A percentile compares a stretch with the other conserved stretches of the same genome.
These are phyloP conservation scores for Trifolium subterraneum DNA, from an alignment of 306 rosid species.

Conservation along the genomic window DNA sequence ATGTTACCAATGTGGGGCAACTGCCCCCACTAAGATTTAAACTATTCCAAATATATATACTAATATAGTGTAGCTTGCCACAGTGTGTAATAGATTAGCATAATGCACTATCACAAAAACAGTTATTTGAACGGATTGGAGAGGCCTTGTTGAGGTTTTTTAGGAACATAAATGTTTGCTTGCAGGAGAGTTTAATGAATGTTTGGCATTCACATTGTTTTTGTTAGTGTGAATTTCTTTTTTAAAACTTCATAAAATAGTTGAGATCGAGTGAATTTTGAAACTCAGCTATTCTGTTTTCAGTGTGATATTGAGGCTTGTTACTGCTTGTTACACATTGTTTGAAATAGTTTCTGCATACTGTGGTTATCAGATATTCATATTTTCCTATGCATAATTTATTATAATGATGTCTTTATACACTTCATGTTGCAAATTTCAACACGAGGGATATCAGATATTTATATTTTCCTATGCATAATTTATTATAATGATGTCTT, in stretches of 20 bases:
- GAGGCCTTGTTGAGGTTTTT: neutral
- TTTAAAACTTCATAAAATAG: neutral
- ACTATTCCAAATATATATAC: neutral
- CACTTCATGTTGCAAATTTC: too few species aligned
- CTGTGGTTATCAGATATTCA: neutral
- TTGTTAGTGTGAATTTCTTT: neutral
- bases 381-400: neutral
- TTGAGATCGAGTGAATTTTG: slow-evolving; percentile 32
- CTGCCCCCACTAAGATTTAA: neutral
- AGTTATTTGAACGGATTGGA: neutral
- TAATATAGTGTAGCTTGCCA: neutral
- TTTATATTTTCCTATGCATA: neutral
- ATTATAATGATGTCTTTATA: too few species aligned
- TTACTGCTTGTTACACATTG: neutral
- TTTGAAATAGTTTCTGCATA: neutral
- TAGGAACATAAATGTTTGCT: neutral
- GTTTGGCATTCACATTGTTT: neutral
- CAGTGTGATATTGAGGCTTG: slow-evolving; percentile 8
- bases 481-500: neutral
- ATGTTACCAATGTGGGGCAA: neutral
- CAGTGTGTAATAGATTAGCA: neutral
- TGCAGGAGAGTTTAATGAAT: neutral
- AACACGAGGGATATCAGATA: too few species aligned
- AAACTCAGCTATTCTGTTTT: slow-evolving; percentile 13
- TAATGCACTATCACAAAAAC: neutral